Evolutionary conservation across 768 basidiomycete species (phyloP), one percentile per base, ranked within the genome.

Genomic region (Lactarius akahatsu): DNA sequence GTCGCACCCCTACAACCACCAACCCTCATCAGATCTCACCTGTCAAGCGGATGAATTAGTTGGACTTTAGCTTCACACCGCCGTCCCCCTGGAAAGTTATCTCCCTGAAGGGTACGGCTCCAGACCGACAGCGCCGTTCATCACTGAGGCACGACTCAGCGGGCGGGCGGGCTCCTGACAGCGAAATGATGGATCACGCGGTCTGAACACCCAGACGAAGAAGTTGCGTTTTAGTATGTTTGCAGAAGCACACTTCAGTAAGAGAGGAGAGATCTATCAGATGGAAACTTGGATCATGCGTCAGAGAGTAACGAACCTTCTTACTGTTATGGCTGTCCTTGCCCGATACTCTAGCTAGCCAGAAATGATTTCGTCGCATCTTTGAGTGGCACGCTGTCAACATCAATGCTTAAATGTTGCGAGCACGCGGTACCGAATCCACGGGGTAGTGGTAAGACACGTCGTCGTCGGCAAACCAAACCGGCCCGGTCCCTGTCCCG

Each of bases 331-430:
- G 64, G 18, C 11, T 40, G 43, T 15, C 61, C 15, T 38, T 20
- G 36, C 34, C 32, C 59, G 20, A 26, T n/a, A 40, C 34, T 60
- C 34, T 61, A n/a, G 38, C 38, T 18, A 34, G 55, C 34, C 15
- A 30, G 20, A 16, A 36, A 57, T 57, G 43, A 20, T 32, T 28
- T 60, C 16, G 16, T 36, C 32, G 32, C 52, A 40, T 41, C 38
- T 54, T 23, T 10, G 28, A 6, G 10, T 20, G 26, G n/a, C 43
- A 56, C 30, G 15, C 20, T 38, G 40, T 3, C 50, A 13, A 40
- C 26, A 34, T 65, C 59, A 30, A 45, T 10, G 26, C 41, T 47
- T 65, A n/a, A 34, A 56, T 16, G 2, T 57, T 58, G 41, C 16
- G 52, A 65, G 59, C 40, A 13, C 28, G 52, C 32, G 64, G 40